Evolutionary conservation across 2,329 filamentous ascomycete species (phyloP).

Genomic region (Alternaria conjuncta): DNA sequence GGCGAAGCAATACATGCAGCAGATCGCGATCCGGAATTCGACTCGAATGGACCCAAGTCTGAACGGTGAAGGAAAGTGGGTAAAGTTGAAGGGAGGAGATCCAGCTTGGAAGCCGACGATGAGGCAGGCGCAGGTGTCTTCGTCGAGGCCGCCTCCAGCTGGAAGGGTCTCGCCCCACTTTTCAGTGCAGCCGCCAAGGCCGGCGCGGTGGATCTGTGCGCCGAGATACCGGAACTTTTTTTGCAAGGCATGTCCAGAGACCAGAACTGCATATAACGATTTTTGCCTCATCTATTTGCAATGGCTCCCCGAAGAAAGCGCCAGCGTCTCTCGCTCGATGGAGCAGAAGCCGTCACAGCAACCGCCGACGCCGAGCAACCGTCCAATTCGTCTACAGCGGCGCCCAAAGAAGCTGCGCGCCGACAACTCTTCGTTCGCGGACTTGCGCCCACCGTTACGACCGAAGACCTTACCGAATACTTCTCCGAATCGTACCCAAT

Average conservation of each 20-base stretch:
- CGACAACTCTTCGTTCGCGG: slow-evolving; percentile 82
- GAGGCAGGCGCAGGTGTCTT: background rate
- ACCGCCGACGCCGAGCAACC: slow-evolving; percentile 29
- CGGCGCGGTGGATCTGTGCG: slow-evolving; percentile 11
- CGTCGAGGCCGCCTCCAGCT: background rate
- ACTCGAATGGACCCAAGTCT: background rate
- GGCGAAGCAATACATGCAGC: slow-evolving; percentile 1
- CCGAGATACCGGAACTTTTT: slow-evolving; percentile 22
- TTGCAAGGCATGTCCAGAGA: slow-evolving; percentile 4
- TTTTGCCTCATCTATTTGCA: background rate
- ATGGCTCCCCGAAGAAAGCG: slow-evolving; percentile 52
- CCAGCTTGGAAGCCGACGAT: background rate
- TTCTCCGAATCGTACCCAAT: slow-evolving; percentile 95
- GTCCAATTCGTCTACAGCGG: slow-evolving; percentile 18
- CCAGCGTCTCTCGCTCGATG: slow-evolving; percentile 50
- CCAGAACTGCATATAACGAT: background rate
- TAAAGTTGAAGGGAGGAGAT: background rate
- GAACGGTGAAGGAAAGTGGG: slow-evolving; percentile 2
- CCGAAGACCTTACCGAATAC: slow-evolving; percentile 80
- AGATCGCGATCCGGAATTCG: slow-evolving; percentile 1
- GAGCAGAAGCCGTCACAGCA: slow-evolving; percentile 40
- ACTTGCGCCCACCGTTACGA: slow-evolving; percentile 78
- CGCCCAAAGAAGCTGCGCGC: slow-evolving; percentile 51
- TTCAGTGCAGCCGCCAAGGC: slow-evolving; percentile 13
- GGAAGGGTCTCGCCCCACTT: slow-evolving; percentile 5